Base-by-base conservation (phyloP, 768 basidiomycete genomes). In the Rhizopogon salebrosus region DNA sequence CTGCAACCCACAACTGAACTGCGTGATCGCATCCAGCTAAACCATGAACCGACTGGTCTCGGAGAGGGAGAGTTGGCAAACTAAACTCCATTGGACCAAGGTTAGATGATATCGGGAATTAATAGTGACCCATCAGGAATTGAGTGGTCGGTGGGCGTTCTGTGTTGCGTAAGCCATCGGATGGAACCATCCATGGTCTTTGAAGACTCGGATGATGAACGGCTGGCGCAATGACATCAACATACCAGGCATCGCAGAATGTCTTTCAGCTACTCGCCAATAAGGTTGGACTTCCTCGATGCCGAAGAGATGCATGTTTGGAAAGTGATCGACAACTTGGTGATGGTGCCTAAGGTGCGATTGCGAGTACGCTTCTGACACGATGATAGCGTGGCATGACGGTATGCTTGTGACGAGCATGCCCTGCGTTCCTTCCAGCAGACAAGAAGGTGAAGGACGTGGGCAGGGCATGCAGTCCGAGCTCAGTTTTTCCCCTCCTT, bases 1-100 rank as follows among this genome's bases (percentile, higher is more conserved):
- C 18, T 63, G 54, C 57, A 65, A 38, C 9, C 60, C 63, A 6
- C 63, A 56, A 16, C 61, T 61, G 10, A 65, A 53, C 39, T 65
- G 64, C 6, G 60, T 41, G 2, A 51, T 46, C 41, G 42, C 42
- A 43, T 43, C 42, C 42, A 43, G n/a, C 42, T 18, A n/a, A 43
- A 43, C 5, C 4, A 10, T 27, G 42, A 20, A 6, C 26, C 42
- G 11, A 27, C 11, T 1, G 57, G 57, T 4, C 51, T 54, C 9
- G 63, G 63, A 64, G 20, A 65, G 54, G 37, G 48, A 55, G 37
- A 51, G n/a, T n/a, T n/a, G n/a, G n/a, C n/a, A n/a, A n/a, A n/a
- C n/a, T 51, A 24, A 55, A 55, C 37, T 46, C 54, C 26, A 40
- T 52, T 29, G 27, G 42, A 14, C 22, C 36, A 4, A 40, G 11